phyloP scores from a whole-genome alignment of 1,284 basidiomycete genomes.

The Porodaedalea pini region DNA sequence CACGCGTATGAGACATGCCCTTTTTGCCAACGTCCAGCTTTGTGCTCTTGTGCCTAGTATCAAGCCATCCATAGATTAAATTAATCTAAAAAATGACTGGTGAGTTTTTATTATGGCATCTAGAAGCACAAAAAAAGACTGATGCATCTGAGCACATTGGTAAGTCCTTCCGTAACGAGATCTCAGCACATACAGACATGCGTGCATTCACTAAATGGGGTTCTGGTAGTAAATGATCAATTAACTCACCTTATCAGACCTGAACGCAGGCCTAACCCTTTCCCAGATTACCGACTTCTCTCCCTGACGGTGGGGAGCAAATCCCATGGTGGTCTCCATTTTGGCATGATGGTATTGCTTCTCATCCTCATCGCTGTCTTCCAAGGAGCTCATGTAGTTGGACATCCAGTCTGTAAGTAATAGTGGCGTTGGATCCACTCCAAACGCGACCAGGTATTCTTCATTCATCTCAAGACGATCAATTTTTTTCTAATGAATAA shows the following conservation, averaged over 20 bases:
- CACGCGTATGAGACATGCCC: neutral
- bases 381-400: neutral
- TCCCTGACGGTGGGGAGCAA: neutral
- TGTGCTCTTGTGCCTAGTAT: neutral
- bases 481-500: neutral
- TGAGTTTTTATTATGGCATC: no score
- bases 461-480: neutral
- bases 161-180: no score
- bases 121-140: constrained; percentile 3
- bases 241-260: constrained; percentile 6
- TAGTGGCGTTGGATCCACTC: neutral
- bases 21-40: neutral
- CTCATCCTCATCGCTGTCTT: neutral
- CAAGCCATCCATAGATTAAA: neutral
- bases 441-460: neutral
- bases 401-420: no score
- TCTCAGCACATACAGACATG: no score
- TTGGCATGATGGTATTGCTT: neutral
- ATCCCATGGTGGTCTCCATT: neutral
- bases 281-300: neutral
- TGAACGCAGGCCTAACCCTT: no score
- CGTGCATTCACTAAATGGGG: no score
- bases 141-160: no score
- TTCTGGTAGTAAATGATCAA: no score
- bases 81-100: neutral